These are phyloP conservation scores for Saccharomycopsis fodiens DNA, from an alignment of 805 yeast species.

Conservation along the genomic window DNA sequence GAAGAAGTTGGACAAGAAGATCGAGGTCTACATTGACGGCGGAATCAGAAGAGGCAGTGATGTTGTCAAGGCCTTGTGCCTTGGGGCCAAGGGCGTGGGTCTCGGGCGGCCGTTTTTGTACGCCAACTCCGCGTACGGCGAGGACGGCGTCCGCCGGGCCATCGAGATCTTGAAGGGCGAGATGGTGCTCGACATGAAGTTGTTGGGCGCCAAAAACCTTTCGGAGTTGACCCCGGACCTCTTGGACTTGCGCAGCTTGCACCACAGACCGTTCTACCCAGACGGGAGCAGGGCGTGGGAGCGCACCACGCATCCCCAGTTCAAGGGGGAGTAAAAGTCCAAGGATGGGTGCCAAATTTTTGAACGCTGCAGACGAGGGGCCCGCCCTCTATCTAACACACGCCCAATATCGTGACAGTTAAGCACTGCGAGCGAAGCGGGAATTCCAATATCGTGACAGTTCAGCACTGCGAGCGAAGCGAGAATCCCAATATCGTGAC, in stretches of 20 bases:
- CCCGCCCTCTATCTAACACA: too few relatives aligned
- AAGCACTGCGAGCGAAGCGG: too few relatives aligned
- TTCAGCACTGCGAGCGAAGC: too few relatives aligned
- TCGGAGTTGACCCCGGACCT: constrained; percentile 36
- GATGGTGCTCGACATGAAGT: constrained; percentile 55
- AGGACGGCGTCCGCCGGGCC: constrained; percentile 59
- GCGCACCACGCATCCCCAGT: background rate
- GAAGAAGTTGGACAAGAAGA: constrained; percentile 36
- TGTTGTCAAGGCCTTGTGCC: constrained; percentile 63
- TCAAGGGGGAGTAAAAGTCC: background rate
- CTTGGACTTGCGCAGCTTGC: constrained; percentile 30
- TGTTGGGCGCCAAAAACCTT: constrained; percentile 50
- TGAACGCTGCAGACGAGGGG: too few relatives aligned
- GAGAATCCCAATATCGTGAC: too few relatives aligned
- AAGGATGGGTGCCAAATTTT: too few relatives aligned
- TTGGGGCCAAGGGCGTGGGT: constrained; percentile 74
- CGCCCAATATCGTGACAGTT: too few relatives aligned
- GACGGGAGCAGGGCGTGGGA: background rate
- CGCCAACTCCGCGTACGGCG: constrained; percentile 77
- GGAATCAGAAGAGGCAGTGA: constrained; percentile 75
- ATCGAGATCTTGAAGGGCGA: constrained; percentile 55
- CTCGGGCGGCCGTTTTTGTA: constrained; percentile 70
- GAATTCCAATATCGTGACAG: too few relatives aligned
- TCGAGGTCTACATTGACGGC: constrained; percentile 68
- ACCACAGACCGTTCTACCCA: background rate